Evolutionary conservation across 1,284 basidiomycete species (phyloP).

Genomic region (Heterobasidion occidentale): DNA sequence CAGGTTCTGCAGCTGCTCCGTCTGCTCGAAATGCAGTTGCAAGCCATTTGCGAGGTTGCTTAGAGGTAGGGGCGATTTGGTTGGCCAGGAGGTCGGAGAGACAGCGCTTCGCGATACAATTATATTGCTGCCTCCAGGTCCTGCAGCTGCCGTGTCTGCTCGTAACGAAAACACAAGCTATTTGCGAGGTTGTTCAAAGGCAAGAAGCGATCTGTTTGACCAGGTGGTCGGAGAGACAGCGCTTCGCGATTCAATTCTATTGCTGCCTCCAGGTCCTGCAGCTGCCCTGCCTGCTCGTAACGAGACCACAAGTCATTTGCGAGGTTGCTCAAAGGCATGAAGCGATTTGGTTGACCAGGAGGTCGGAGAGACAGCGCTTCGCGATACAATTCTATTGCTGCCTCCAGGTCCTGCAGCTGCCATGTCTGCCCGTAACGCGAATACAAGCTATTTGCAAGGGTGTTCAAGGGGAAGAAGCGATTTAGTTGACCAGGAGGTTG

Average conservation of each 20-base stretch:
- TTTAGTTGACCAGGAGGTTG: too few relatives aligned
- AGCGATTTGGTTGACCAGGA: too few relatives aligned
- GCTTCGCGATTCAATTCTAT: too few relatives aligned
- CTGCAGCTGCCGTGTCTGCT: background rate
- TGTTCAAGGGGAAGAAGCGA: background rate
- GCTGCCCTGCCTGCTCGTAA: too few relatives aligned
- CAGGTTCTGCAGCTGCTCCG: conserved; percentile 19
- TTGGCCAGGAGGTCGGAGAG: too few relatives aligned
- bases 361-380: too few relatives aligned
- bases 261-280: too few relatives aligned
- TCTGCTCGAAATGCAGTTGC: conserved; percentile 12
- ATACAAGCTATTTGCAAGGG: background rate
- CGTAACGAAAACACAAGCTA: background rate
- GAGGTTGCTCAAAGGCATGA: background rate
- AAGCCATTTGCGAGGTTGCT: background rate
- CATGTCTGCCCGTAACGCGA: background rate
- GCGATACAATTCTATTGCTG: background rate
- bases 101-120: too few relatives aligned
- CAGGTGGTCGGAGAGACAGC: conserved; percentile 17
- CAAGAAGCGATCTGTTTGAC: background rate
- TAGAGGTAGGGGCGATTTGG: background rate
- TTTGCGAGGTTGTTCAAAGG: background rate
- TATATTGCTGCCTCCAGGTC: background rate
- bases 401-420: background rate
- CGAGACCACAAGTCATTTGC: too few relatives aligned